phyloP scores from a whole-genome alignment of 768 basidiomycete genomes.

The Suillus placidus region DNA sequence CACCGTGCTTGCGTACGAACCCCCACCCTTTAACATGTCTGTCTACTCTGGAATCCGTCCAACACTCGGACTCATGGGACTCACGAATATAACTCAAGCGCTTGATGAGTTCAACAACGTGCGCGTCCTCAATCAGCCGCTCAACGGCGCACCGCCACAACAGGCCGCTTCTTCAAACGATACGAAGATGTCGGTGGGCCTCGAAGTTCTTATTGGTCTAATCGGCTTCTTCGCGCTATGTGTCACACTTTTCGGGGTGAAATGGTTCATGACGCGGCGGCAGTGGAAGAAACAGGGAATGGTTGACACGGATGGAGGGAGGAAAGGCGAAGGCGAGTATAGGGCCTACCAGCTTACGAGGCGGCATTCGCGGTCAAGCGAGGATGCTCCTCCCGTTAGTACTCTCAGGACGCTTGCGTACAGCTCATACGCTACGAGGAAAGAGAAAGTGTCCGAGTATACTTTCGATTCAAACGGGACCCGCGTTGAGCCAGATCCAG shows the following conservation, averaged over 20 bases:
- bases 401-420: constrained; percentile 43
- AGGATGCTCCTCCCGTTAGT: constrained; percentile 39
- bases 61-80: constrained; percentile 58
- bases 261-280: constrained; percentile 53
- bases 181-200: constrained; percentile 55
- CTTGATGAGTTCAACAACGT: constrained; percentile 70
- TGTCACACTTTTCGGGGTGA: constrained; percentile 50
- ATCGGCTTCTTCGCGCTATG: constrained; percentile 61
- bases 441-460: constrained; percentile 35
- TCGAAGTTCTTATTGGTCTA: constrained; percentile 64
- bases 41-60: constrained; percentile 35
- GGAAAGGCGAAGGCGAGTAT: constrained; percentile 16
- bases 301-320: constrained; percentile 18
- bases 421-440: constrained; percentile 41
- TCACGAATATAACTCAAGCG: constrained; percentile 66
- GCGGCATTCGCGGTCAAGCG: constrained; percentile 27
- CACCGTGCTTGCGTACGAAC: constrained; percentile 71
- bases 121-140: constrained; percentile 64
- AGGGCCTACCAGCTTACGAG: constrained; percentile 40
- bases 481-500: constrained; percentile 19
- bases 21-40: constrained; percentile 45
- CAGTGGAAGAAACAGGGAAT: constrained; percentile 29
- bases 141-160: constrained; percentile 32
- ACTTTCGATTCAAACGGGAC: constrained; percentile 37
- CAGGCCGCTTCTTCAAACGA: constrained; percentile 13